phyloP scores from a whole-genome alignment of 169 alveolate species.

The Babesia divergens region DNA sequence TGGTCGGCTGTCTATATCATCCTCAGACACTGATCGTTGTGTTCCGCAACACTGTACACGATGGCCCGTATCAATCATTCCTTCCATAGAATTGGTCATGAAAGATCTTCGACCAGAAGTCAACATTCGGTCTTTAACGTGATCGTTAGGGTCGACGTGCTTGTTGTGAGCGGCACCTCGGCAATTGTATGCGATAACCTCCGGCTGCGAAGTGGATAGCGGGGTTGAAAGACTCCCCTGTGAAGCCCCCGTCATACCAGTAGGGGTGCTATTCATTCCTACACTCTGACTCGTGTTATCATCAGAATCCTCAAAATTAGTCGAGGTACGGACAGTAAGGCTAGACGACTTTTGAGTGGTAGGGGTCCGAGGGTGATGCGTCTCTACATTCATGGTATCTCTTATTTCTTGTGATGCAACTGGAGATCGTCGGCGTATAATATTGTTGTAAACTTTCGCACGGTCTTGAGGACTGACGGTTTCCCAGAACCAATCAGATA shows the following conservation, averaged over 20 bases:
- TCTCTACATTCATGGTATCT: not conserved
- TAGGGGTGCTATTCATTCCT: not conserved
- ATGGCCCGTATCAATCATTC: not conserved
- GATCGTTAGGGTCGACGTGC: not conserved
- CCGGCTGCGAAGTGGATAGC: not conserved
- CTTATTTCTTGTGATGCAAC: not conserved
- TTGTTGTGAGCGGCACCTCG: not conserved
- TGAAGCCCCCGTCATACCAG: not conserved
- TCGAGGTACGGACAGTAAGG: not conserved
- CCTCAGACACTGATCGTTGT: not conserved
- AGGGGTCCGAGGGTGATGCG: slow-evolving; percentile 5
- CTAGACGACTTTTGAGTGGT: not conserved
- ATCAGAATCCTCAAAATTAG: slow-evolving; percentile 12
- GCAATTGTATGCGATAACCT: slow-evolving; percentile 1
- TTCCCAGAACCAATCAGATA: slow-evolving; percentile 49
- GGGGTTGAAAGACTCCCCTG: not conserved
- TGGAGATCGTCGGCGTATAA: not conserved
- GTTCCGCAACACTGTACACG: not conserved
- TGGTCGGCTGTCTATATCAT: not conserved
- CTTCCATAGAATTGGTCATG: not conserved
- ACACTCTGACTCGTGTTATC: not conserved
- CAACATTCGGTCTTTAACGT: not conserved
- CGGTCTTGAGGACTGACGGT: slow-evolving; percentile 41
- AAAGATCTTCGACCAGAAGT: not conserved
- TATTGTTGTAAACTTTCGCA: slow-evolving; percentile 9